Percentiles rank a stretch among this genome's conserved stretches.
Conservation (phyloP, 495 filamentous ascomycete species). For the Halenospora varia region DNA sequence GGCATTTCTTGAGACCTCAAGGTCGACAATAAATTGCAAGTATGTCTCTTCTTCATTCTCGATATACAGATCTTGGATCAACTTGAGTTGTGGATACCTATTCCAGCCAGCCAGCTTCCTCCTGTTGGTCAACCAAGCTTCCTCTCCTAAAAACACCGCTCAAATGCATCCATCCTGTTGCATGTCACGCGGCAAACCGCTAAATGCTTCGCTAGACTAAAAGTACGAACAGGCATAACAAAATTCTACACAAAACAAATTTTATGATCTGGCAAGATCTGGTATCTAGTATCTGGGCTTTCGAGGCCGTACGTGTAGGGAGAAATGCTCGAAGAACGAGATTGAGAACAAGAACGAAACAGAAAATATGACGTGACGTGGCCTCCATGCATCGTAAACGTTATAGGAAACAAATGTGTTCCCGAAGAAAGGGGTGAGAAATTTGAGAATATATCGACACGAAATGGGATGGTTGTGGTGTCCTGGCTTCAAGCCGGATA, state of each 20-base stretch:
- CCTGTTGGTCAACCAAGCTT: no score
- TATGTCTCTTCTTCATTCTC: no score
- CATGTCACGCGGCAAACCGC: no score
- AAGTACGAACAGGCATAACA: no score
- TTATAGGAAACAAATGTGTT: background rate
- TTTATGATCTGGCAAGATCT: conserved; percentile 20
- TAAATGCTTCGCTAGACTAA: no score
- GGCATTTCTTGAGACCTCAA: no score
- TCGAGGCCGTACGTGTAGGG: background rate
- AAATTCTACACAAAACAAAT: conserved; percentile 12
- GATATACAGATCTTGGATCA: no score
- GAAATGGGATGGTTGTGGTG: background rate
- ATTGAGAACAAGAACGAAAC: background rate
- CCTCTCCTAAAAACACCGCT: no score
- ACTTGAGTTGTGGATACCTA: no score
- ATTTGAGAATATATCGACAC: background rate
- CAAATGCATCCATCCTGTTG: no score
- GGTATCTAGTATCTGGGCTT: conserved; percentile 7
- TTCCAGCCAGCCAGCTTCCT: no score
- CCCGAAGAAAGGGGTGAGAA: background rate
- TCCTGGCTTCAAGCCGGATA: background rate
- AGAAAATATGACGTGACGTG: background rate
- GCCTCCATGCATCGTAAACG: conserved; percentile 6
- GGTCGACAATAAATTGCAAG: no score
- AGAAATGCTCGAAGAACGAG: background rate